phyloP scores from a whole-genome alignment of 495 filamentous ascomycete species.

The Aspergillus mulundensis region DNA sequence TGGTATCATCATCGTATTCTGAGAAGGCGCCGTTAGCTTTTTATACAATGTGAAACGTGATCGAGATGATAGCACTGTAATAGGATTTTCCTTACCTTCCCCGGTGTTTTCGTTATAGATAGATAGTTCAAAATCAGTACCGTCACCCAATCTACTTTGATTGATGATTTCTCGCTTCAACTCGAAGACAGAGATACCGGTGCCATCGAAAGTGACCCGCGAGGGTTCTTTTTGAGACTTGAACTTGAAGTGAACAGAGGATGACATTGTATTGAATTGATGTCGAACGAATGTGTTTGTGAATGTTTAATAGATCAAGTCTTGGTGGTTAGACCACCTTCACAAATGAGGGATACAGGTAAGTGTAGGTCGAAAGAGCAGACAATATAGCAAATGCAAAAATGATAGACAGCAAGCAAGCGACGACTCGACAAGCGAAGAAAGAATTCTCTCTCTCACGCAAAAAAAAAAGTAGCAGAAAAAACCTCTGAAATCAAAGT shows the following conservation, averaged over 20 bases:
- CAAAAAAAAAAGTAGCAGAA: too few relatives aligned
- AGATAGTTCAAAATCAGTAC: conserved; percentile 91
- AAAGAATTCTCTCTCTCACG: too few relatives aligned
- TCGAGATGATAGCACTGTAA: not conserved
- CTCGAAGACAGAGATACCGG: conserved; percentile 97
- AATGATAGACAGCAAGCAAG: conserved; percentile 15
- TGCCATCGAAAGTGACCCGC: conserved; percentile 94
- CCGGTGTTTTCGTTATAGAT: conserved; percentile 87
- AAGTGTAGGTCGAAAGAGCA: conserved; percentile 18
- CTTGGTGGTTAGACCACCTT: conserved; percentile 27
- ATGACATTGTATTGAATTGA: conserved; percentile 73
- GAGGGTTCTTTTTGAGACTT: conserved; percentile 97
- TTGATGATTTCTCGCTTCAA: conserved; percentile 97
- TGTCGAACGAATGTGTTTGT: conserved; percentile 28
- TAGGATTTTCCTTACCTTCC: conserved; percentile 63
- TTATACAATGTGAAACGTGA: not conserved
- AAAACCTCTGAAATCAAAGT: conserved; percentile 22
- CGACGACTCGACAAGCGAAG: conserved; percentile 14
- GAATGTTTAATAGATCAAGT: conserved; percentile 33
- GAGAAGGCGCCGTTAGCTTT: conserved; percentile 12
- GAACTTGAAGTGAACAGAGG: conserved; percentile 99
- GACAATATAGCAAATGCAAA: conserved; percentile 14
- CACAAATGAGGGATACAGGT: conserved; percentile 27
- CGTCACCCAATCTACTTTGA: conserved; percentile 90
- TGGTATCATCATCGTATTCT: conserved; percentile 98